phyloP scores from a whole-genome alignment of 1,139 yeast species.

The Kodamaea arcana region DNA sequence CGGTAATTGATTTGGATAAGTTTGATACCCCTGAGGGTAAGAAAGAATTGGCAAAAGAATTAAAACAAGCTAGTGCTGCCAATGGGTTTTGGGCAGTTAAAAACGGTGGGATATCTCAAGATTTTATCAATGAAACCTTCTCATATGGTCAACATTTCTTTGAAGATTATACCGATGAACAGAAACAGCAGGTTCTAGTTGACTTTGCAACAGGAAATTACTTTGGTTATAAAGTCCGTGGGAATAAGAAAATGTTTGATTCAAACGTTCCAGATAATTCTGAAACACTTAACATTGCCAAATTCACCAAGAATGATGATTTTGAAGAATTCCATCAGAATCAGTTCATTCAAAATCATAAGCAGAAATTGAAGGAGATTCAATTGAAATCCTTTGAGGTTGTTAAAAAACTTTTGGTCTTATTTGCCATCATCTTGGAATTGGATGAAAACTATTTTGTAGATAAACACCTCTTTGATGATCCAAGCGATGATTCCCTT shows the following conservation, averaged over 20 bases:
- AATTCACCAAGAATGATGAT: conserved; percentile 23
- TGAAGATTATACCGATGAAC: conserved; percentile 21
- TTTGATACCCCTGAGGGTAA: conserved; percentile 28
- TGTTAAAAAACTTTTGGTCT: conserved; percentile 21
- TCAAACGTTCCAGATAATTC: conserved; percentile 27
- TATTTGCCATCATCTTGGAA: conserved; percentile 31
- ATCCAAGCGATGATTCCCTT: conserved; percentile 30
- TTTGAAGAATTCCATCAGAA: conserved; percentile 23
- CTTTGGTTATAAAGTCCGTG: conserved; percentile 28
- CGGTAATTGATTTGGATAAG: conserved; percentile 22
- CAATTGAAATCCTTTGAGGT: conserved; percentile 23
- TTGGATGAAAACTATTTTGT: conserved; percentile 30
- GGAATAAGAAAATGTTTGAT: conserved; percentile 23
- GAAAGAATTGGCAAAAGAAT: conserved; percentile 21
- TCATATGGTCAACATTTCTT: conserved; percentile 28
- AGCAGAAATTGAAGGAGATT: conserved; percentile 17
- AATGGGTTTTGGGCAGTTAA: conserved; percentile 33
- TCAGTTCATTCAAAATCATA: conserved; percentile 19
- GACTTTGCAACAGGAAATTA: conserved; percentile 29
- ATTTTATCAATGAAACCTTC: conserved; percentile 24
- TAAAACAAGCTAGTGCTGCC: conserved; percentile 22
- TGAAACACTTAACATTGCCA: conserved; percentile 32
- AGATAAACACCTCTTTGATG: conserved; percentile 25
- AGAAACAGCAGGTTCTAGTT: conserved; percentile 22
- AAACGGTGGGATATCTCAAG: conserved; percentile 23